phyloP scores from a whole-genome alignment of 495 filamentous ascomycete genomes.

The Aspergillus kassunensis region DNA sequence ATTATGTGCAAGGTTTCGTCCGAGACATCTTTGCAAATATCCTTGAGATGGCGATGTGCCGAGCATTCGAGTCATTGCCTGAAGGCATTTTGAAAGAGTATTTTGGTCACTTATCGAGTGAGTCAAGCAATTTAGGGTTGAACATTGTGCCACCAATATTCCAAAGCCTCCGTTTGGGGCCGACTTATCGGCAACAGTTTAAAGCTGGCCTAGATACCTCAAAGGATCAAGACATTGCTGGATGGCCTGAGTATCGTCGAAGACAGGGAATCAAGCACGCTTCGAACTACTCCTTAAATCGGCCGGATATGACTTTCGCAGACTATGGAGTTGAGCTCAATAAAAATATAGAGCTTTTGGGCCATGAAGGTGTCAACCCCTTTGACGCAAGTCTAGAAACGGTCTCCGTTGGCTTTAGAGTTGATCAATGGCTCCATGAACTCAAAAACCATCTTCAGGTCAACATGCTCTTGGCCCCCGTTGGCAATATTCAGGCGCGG shows the following conservation, averaged over 20 bases:
- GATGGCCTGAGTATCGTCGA: not conserved
- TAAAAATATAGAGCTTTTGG: not conserved
- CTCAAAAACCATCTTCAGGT: not conserved
- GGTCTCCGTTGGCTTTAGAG: too few relatives aligned
- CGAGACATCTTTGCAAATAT: not conserved
- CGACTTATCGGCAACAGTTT: not conserved
- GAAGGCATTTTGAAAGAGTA: not conserved
- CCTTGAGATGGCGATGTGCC: slow-evolving; percentile 1
- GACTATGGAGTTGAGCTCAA: not conserved
- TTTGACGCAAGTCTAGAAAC: not conserved
- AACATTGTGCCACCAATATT: not conserved
- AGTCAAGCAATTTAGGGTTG: not conserved
- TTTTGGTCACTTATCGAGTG: not conserved
- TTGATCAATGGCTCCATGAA: not conserved
- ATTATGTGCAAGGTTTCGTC: not conserved
- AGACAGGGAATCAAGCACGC: not conserved
- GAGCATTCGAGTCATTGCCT: not conserved
- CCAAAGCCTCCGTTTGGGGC: not conserved
- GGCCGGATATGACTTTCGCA: not conserved
- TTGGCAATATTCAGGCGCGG: not conserved
- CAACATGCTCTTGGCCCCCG: not conserved
- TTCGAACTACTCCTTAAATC: not conserved
- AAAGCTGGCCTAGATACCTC: not conserved
- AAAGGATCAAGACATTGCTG: not conserved
- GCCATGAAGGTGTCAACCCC: not conserved